Evolutionary conservation across 1,284 basidiomycete species (phyloP), one percentile per base, ranked within the genome.

Genomic region (Leccinum griseonigrum): DNA sequence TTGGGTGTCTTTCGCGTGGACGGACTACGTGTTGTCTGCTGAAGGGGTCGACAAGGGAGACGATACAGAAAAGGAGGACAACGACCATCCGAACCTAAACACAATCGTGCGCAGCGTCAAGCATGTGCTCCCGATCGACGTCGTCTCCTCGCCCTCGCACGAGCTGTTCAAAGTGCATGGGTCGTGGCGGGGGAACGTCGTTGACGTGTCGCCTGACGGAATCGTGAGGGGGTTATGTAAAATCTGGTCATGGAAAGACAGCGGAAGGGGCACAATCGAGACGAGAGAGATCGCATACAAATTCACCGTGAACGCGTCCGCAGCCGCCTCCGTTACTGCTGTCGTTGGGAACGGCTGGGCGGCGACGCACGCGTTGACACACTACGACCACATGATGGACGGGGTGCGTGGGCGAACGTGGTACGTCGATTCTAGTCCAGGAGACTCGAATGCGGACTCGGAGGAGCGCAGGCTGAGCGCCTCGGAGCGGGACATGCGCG

Each of bases 291-390:
- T 52, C 32, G 38, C 61, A 3, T 31, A 65, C 59, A 71, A 65
- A 4, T 66, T 67, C 11, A 7, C 61, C 16, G 53, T 70, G 31
- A 70, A 72, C 4, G 68, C 70, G 7, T 65, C 60, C 7, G 67
- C 26, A 18, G 7, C 7, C 1, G 0, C 14, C 14, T 14, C 14
- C 28, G 50, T 51, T 29, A 51, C 28, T 51, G 22, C 14, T n/a
- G 50, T 29, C 26, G 26, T 51, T 14, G 64, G 3, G 58, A 59
- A 3, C 43, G 16, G n/a, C 60, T 71, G 31, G 64, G 65, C 4
- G 61, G 66, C 28, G 34, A 32, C 62, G 1, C 26, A 69, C n/a
- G 32, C 55, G 9, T 8, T 53, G 0, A 58, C 48, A 1, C 22
- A 40, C 3, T n/a, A 43, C 9, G n/a, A 43, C 8, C 16, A n/a